Percentiles rank a stretch among this genome's conserved stretches.
Conservation (phyloP, 306 rosid genomes). For the Boehmeria nivea region DNA sequence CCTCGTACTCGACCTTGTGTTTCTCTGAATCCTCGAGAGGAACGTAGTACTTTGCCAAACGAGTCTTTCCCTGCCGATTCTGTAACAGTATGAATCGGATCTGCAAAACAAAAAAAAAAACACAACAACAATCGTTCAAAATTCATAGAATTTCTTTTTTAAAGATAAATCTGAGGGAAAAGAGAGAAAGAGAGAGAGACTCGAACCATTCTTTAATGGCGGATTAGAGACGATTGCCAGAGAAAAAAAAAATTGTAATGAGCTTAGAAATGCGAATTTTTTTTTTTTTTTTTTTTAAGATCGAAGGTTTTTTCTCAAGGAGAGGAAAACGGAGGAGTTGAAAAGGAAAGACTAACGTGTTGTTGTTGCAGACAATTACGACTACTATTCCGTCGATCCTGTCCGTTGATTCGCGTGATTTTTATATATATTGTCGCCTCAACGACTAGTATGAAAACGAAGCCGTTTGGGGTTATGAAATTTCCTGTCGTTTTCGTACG, state of each 20-base stretch:
- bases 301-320: no score
- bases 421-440: no score
- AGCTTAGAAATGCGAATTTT: no score
- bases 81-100: constrained; percentile 95
- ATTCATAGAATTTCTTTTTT: no score
- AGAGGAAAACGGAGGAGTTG: not conserved
- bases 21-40: constrained; percentile 97
- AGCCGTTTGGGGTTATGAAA: no score
- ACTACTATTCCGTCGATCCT: not conserved
- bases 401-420: not conserved
- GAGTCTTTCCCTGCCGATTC: constrained; percentile 92
- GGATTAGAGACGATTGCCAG: not conserved
- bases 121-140: not conserved
- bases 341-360: not conserved
- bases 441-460: no score
- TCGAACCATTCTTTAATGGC: not conserved
- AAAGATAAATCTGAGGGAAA: not conserved
- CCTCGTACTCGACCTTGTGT: constrained; percentile 99
- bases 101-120: no score
- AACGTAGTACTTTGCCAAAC: constrained; percentile 87
- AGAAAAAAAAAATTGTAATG: not conserved
- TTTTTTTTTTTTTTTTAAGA: no score
- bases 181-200: not conserved
- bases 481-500: no score
- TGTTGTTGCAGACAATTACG: not conserved